Base-by-base conservation (phyloP, 2,329 filamentous ascomycete species). In the Epicoccum nigrum region DNA sequence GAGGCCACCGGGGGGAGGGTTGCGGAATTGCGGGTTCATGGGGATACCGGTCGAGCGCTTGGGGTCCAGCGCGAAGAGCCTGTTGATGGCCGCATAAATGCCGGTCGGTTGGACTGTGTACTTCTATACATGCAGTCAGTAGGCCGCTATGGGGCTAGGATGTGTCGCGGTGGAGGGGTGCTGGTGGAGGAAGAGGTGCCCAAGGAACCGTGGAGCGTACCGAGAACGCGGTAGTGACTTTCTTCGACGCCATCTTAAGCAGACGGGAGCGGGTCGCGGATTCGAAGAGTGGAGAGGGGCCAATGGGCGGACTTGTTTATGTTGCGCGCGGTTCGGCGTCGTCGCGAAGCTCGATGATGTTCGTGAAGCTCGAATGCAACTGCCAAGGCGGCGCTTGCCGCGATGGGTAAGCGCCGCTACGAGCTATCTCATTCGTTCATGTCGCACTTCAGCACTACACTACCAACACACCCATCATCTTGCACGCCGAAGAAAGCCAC, bases 61-160 rank as follows among this genome's bases (percentile, higher is more conserved):
- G 28, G 92, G 84, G 74, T 96, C 93, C 68, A 99, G 79, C 62
- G 91, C 85, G 62, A 97, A 76, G 64, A 87, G 73, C 63, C 86
- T 85, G 73, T 92, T 92, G 74, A 99, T 79, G 49, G 79, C 79
- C 71, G 93, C 92, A 89, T 91, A 97, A 75, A 97, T 79, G 32
- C 94, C 94, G 31, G 82, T 85, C 43, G 93, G 94, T 73, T 96
- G 90, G 59, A 97, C 81, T 28, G 92, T 96, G 79, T 99, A 93
- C 89, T 97, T 97, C 93, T 99, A 49, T 40, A 45, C 8, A 38
- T 15, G 27, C 19, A 33, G 23, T 44, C 45, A 50, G 21, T 15
- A 42, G 31, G 15, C 13, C 45, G 38, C 31, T 38, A 30, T 12
- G 42, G 20, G 13, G 23, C 16, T 12, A 30, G 35, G 25, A 17